These are phyloP conservation scores for Rhizopogon sp. DNA, from an alignment of 768 basidiomycete species.

Conservation along the genomic window DNA sequence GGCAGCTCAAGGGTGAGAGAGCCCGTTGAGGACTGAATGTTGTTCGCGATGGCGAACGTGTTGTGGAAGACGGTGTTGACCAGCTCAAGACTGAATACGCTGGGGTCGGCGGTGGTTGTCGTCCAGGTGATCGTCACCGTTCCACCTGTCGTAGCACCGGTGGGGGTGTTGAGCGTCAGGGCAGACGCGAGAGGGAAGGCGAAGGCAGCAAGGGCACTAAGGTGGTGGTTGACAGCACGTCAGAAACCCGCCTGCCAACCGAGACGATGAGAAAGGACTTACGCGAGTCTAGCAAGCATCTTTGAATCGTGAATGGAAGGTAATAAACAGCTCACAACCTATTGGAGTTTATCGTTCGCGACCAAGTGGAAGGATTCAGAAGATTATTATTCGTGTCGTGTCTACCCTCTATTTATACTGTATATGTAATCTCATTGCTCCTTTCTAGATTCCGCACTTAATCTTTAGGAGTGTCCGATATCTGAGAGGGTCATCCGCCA, in stretches of 20 bases:
- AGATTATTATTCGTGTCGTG: too few species aligned
- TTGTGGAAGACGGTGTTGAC: constrained; percentile 46
- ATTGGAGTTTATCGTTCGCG: too few species aligned
- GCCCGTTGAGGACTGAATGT: constrained; percentile 34
- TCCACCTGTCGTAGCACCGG: constrained; percentile 27
- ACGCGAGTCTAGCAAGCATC: constrained; percentile 53
- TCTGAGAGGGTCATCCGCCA: too few species aligned
- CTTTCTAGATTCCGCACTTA: too few species aligned
- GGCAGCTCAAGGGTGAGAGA: constrained; percentile 39
- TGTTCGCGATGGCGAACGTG: constrained; percentile 50
- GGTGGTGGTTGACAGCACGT: constrained; percentile 23
- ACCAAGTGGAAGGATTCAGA: too few species aligned
- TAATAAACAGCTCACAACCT: neutral
- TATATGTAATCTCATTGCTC: too few species aligned
- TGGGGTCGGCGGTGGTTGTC: constrained; percentile 34
- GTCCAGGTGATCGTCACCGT: constrained; percentile 44
- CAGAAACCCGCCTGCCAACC: neutral
- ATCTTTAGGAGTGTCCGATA: too few species aligned
- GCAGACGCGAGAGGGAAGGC: constrained; percentile 43
- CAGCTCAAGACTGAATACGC: constrained; percentile 41
- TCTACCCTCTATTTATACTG: too few species aligned
- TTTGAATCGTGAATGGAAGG: constrained; percentile 18
- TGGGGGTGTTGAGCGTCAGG: constrained; percentile 36
- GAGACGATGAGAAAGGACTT: constrained; percentile 7
- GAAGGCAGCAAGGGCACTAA: constrained; percentile 35